A percentile compares a stretch with the other conserved stretches of the same genome.
These are phyloP conservation scores for Myrica gale DNA, from an alignment of 306 rosid genomes.

Conservation along the genomic window DNA sequence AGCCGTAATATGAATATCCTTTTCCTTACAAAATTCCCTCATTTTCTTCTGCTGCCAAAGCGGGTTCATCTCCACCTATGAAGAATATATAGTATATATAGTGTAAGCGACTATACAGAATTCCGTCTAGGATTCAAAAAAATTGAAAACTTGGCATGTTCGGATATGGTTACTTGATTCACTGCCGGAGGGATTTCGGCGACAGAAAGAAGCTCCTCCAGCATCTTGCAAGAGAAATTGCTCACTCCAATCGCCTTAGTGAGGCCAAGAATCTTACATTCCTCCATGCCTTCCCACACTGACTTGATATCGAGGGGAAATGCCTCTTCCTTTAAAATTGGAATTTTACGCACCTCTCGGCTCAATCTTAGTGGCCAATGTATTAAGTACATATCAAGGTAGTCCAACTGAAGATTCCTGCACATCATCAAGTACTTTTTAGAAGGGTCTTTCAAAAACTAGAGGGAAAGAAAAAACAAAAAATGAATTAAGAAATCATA, in stretches of 20 bases:
- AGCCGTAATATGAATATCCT: constrained; percentile 48
- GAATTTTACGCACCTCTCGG: constrained; percentile 22
- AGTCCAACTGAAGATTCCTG: constrained; percentile 35
- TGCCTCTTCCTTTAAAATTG: constrained; percentile 38
- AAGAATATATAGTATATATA: background rate
- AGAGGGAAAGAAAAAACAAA: no score
- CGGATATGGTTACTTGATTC: constrained; percentile 53
- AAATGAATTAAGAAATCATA: background rate
- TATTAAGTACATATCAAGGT: constrained; percentile 38
- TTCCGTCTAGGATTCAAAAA: background rate
- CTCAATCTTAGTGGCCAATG: constrained; percentile 36
- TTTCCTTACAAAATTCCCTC: constrained; percentile 40
- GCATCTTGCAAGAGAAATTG: constrained; percentile 71
- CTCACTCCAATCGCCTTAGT: constrained; percentile 78
- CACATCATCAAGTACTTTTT: background rate
- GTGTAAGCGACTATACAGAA: background rate
- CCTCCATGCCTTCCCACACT: constrained; percentile 80
- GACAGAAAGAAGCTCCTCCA: constrained; percentile 53
- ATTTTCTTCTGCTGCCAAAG: constrained; percentile 47
- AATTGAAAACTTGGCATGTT: background rate
- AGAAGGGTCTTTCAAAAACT: no score
- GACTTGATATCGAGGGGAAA: constrained; percentile 54
- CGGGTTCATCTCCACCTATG: constrained; percentile 56
- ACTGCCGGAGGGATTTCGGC: constrained; percentile 65
- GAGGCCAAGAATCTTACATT: constrained; percentile 68